These are phyloP conservation scores for Leptographium galeiforme DNA, from an alignment of 2,329 filamentous ascomycete genomes.

Conservation along the genomic window DNA sequence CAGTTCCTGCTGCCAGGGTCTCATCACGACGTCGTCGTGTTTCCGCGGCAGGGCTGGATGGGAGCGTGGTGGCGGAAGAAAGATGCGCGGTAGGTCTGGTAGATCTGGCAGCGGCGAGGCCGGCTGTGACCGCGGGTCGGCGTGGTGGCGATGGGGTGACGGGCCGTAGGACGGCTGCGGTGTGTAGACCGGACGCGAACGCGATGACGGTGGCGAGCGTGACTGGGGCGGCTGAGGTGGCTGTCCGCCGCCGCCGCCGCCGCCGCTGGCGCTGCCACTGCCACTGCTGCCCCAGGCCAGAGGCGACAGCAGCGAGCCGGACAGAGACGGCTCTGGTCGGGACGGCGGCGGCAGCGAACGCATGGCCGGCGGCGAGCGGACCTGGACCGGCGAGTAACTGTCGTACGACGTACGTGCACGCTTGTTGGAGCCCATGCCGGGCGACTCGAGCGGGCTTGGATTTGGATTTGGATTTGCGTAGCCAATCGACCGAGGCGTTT, in stretches of 20 bases:
- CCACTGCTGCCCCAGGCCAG: not conserved
- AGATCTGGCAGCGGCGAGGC: conserved; percentile 1
- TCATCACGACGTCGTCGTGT: conserved; percentile 32
- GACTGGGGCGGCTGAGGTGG: not conserved
- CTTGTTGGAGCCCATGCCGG: conserved; percentile 28
- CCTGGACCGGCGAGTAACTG: conserved; percentile 23
- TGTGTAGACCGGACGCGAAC: not conserved
- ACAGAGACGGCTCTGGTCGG: not conserved
- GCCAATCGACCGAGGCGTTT: conserved; percentile 26
- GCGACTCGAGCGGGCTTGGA: conserved; percentile 35
- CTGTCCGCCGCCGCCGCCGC: not conserved
- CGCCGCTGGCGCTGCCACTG: not conserved
- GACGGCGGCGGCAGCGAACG: not conserved
- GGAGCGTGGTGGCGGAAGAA: conserved; percentile 9
- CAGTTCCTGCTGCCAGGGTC: conserved; percentile 36
- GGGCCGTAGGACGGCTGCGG: conserved; percentile 1
- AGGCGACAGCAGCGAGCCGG: not conserved
- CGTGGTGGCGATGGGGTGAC: not conserved
- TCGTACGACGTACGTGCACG: conserved; percentile 34
- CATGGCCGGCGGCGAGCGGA: conserved; percentile 16
- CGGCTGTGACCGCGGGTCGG: not conserved
- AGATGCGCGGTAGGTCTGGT: conserved; percentile 3
- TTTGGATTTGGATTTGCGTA: too few relatives aligned
- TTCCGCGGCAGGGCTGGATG: conserved; percentile 29
- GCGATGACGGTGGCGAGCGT: not conserved